A percentile compares a stretch with the other conserved stretches of the same genome.
Evolutionary conservation across 768 basidiomycete species (phyloP).

Genomic region (Mycena venus): DNA sequence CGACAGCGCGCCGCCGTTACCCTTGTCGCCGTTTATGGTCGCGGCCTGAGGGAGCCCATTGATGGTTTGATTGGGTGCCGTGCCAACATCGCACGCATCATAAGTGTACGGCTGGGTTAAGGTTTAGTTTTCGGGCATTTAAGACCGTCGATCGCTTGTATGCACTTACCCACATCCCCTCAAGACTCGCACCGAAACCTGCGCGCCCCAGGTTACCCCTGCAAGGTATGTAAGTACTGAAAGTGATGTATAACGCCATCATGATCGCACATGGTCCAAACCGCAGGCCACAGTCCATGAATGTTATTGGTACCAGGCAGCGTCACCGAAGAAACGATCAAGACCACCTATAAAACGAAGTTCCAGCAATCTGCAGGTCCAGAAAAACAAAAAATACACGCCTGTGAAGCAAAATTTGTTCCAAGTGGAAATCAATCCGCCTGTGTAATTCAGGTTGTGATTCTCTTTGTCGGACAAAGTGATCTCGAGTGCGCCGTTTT

Average conservation of each 20-base stretch:
- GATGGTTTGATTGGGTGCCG: slow-evolving; percentile 84
- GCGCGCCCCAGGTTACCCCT: slow-evolving; percentile 61
- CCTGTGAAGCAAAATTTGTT: slow-evolving; percentile 85
- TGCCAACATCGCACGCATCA: slow-evolving; percentile 94
- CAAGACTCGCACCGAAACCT: slow-evolving; percentile 88
- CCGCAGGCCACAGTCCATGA: slow-evolving; percentile 82
- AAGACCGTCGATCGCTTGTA: background rate
- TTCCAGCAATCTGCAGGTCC: background rate
- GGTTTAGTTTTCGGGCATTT: background rate
- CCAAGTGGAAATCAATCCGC: slow-evolving; percentile 68
- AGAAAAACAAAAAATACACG: background rate
- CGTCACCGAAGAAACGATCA: slow-evolving; percentile 76
- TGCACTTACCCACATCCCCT: slow-evolving; percentile 72
- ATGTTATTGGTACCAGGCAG: slow-evolving; percentile 79
- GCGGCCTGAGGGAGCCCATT: slow-evolving; percentile 75
- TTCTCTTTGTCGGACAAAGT: slow-evolving; percentile 75
- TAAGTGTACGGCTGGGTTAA: slow-evolving; percentile 82
- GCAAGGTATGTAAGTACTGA: slow-evolving; percentile 9
- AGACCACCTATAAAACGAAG: slow-evolving; percentile 84
- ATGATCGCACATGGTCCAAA: slow-evolving; percentile 87
- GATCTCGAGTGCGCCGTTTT: slow-evolving; percentile 80
- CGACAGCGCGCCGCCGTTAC: slow-evolving; percentile 69
- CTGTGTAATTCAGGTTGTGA: slow-evolving; percentile 80
- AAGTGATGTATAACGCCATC: slow-evolving; percentile 47
- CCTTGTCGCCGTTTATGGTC: slow-evolving; percentile 69